Percentiles rank a stretch among this genome's conserved stretches.
These are phyloP conservation scores for Boletellus deceptivus DNA, from an alignment of 1,284 basidiomycete species.

Conservation along the genomic window DNA sequence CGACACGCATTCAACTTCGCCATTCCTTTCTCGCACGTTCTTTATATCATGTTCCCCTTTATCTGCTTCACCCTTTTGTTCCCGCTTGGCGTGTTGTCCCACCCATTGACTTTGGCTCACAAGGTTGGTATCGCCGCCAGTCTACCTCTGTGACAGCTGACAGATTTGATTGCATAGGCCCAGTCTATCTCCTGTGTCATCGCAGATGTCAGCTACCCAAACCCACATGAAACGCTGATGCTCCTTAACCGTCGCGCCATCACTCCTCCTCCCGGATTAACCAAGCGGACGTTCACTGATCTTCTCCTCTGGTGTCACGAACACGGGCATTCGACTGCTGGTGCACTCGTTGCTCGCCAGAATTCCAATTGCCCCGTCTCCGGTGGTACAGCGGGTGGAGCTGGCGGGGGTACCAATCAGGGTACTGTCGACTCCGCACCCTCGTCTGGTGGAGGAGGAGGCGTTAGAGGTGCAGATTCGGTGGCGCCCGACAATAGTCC, in stretches of 20 bases:
- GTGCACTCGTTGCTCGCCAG: slow-evolving; percentile 26
- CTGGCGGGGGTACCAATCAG: background rate
- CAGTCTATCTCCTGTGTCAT: slow-evolving; percentile 21
- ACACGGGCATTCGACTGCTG: slow-evolving; percentile 5
- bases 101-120: slow-evolving; percentile 16
- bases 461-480: background rate
- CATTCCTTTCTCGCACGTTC: slow-evolving; percentile 1
- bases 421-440: no score
- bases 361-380: slow-evolving; percentile 17
- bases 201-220: slow-evolving; percentile 25
- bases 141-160: background rate
- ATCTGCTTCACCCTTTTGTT: slow-evolving; percentile 22
- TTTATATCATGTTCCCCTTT: slow-evolving; percentile 23
- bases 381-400: background rate
- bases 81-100: slow-evolving; percentile 15
- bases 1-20: background rate
- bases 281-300: slow-evolving; percentile 23
- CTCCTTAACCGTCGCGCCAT: slow-evolving; percentile 26
- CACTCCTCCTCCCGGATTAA: slow-evolving; percentile 24
- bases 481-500: background rate
- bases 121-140: slow-evolving; percentile 3
- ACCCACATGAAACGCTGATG: slow-evolving; percentile 22
- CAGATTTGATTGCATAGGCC: slow-evolving; percentile 4
- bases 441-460: background rate
- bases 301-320: slow-evolving; percentile 33